Evolutionary conservation across 192 early-diverging fungal species (phyloP).

Genomic region (Kickxella alabastrina): DNA sequence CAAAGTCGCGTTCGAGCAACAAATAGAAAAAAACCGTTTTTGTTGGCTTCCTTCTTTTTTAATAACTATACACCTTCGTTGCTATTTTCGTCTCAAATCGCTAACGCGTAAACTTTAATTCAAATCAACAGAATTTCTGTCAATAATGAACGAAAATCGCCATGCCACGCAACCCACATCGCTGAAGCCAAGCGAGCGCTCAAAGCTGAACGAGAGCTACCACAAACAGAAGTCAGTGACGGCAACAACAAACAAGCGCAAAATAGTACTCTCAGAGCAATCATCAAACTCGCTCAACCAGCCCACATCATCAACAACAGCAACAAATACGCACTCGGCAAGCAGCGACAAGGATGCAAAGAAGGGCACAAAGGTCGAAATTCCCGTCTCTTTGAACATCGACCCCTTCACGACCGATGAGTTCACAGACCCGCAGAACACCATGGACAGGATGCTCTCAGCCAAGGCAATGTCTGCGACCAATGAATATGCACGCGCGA

Average conservation of each 20-base stretch:
- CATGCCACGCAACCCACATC: constrained; percentile 14
- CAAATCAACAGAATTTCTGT: no score
- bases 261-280: constrained; percentile 27
- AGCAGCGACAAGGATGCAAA: constrained; percentile 31
- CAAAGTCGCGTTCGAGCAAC: background rate
- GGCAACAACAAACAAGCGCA: constrained; percentile 22
- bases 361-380: constrained; percentile 35
- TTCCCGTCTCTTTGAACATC: constrained; percentile 40
- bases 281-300: constrained; percentile 30
- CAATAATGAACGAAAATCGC: constrained; percentile 37
- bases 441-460: constrained; percentile 32
- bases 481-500: background rate
- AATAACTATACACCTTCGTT: no score
- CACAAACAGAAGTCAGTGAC: constrained; percentile 32
- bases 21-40: constrained; percentile 1
- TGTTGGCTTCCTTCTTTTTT: no score
- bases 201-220: constrained; percentile 24
- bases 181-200: constrained; percentile 15
- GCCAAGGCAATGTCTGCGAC: constrained; percentile 11
- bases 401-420: constrained; percentile 29
- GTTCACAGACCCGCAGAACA: constrained; percentile 27
- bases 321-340: background rate
- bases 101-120: no score
- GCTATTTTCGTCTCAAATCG: background rate
- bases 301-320: background rate